phyloP scores from a whole-genome alignment of 2,329 filamentous ascomycete genomes.

The Penicillium hesseltinei region DNA sequence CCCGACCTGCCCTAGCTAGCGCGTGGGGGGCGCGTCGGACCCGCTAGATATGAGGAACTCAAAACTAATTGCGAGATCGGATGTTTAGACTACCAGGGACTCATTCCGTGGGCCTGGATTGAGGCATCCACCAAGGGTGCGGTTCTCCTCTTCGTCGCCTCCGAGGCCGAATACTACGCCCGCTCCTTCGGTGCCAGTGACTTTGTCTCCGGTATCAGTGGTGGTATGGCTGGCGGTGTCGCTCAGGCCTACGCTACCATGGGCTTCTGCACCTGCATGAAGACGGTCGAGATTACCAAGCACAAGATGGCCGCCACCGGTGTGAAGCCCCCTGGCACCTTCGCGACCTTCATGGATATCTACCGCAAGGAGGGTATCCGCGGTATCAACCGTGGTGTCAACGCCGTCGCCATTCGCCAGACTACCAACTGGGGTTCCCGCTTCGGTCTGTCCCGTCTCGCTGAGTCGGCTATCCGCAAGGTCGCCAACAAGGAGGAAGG shows the following conservation, averaged over 20 bases:
- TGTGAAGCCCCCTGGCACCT: slow-evolving; percentile 83
- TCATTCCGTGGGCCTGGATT: slow-evolving; percentile 99
- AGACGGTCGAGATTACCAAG: slow-evolving; percentile 99
- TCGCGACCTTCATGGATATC: slow-evolving; percentile 94
- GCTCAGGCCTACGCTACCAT: slow-evolving; percentile 99
- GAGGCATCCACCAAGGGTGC: slow-evolving; percentile 99
- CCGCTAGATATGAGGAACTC: slow-evolving; percentile 13
- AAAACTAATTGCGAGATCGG: slow-evolving; percentile 13
- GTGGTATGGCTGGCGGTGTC: slow-evolving; percentile 90
- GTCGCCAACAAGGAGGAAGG: slow-evolving; percentile 73
- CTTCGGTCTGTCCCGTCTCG: slow-evolving; percentile 89
- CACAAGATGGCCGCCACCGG: slow-evolving; percentile 86
- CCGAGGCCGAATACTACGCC: slow-evolving; percentile 95
- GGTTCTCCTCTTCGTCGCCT: slow-evolving; percentile 97
- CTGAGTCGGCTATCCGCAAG: slow-evolving; percentile 81
- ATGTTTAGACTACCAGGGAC: slow-evolving; percentile 87
- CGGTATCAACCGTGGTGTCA: slow-evolving; percentile 98
- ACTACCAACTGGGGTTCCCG: slow-evolving; percentile 99
- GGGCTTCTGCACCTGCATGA: slow-evolving; percentile 99
- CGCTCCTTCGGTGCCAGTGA: slow-evolving; percentile 77
- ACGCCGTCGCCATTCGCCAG: slow-evolving; percentile 96
- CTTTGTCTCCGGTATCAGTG: slow-evolving; percentile 83
- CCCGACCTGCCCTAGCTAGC: slow-evolving; percentile 16
- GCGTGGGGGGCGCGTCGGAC: slow-evolving; percentile 10
- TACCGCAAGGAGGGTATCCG: slow-evolving; percentile 90